A percentile compares a stretch with the other conserved stretches of the same genome.
These are phyloP conservation scores for Echria macrotheca DNA, from an alignment of 495 filamentous ascomycete species.

Conservation along the genomic window DNA sequence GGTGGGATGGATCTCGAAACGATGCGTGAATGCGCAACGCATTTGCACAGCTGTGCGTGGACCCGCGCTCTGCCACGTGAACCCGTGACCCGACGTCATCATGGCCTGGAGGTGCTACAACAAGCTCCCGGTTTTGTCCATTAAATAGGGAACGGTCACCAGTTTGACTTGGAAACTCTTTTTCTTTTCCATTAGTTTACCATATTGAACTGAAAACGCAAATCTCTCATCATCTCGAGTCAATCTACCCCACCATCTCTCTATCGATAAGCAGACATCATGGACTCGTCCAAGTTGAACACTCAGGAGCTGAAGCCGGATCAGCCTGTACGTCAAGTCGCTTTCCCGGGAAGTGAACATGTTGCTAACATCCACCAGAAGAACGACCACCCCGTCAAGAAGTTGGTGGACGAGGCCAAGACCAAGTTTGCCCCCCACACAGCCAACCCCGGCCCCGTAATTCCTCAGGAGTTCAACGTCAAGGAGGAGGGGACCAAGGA, in stretches of 20 bases:
- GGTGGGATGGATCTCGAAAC: too few species aligned
- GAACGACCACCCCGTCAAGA: constrained; percentile 17
- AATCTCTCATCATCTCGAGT: too few species aligned
- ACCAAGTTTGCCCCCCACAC: constrained; percentile 37
- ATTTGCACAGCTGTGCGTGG: constrained; percentile 6
- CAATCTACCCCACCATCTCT: constrained; percentile 3
- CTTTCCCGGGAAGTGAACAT: neutral
- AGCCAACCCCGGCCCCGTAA: constrained; percentile 46
- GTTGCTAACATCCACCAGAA: neutral
- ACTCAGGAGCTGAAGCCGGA: constrained; percentile 12
- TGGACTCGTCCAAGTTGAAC: constrained; percentile 19
- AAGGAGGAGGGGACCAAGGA: constrained; percentile 57
- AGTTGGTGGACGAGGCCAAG: constrained; percentile 23
- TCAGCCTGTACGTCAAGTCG: constrained; percentile 7
- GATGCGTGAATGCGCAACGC: too few species aligned
- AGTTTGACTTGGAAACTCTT: neutral
- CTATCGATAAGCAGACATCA: constrained; percentile 10
- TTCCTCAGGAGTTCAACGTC: constrained; percentile 40
- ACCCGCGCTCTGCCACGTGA: constrained; percentile 7
- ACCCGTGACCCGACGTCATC: constrained; percentile 19
- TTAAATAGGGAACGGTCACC: constrained; percentile 1
- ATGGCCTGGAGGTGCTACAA: neutral
- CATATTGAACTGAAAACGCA: too few species aligned
- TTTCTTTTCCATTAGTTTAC: neutral
- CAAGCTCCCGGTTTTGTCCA: neutral